Conservation (phyloP, 192 early-diverging fungal species). For the Mortierella claussenii region DNA sequence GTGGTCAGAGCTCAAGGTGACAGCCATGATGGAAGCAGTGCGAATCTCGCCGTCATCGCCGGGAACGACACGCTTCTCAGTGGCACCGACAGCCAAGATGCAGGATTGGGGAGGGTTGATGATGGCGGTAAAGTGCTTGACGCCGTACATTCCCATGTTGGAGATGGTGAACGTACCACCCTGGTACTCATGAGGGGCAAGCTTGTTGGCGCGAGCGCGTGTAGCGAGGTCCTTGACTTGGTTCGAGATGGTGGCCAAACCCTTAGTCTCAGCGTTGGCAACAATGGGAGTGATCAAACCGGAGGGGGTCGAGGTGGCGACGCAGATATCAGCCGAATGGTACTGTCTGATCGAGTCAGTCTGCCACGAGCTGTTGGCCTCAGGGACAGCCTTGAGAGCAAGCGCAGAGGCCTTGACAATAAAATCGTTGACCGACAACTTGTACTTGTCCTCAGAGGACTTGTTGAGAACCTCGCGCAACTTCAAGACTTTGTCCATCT, state of each 20-base stretch:
- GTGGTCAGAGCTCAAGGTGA: constrained; percentile 93
- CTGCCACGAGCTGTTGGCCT: constrained; percentile 90
- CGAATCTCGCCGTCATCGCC: constrained; percentile 78
- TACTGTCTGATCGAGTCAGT: constrained; percentile 92
- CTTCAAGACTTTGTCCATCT: constrained; percentile 89
- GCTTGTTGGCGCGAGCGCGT: constrained; percentile 87
- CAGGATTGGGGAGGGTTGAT: constrained; percentile 96
- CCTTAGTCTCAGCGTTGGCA: constrained; percentile 81
- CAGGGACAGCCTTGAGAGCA: constrained; percentile 91
- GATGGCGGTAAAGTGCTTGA: constrained; percentile 95
- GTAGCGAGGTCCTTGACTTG: constrained; percentile 86
- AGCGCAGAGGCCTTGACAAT: constrained; percentile 94
- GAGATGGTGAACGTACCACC: constrained; percentile 98
- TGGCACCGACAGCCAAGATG: constrained; percentile 91
- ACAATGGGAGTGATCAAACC: constrained; percentile 98
- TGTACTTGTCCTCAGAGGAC: constrained; percentile 86
- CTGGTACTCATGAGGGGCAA: constrained; percentile 96
- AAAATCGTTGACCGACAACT: constrained; percentile 99
- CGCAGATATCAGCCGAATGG: constrained; percentile 91
- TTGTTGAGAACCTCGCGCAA: constrained; percentile 92
- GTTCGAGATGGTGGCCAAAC: constrained; percentile 86
- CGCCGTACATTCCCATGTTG: constrained; percentile 97
- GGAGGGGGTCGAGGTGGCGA: constrained; percentile 94
- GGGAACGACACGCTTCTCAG: constrained; percentile 79
- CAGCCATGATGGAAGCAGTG: constrained; percentile 81